Conservation (phyloP, 371 early-diverging fungal genomes). For the Capillidium rhysosporum region DNA sequence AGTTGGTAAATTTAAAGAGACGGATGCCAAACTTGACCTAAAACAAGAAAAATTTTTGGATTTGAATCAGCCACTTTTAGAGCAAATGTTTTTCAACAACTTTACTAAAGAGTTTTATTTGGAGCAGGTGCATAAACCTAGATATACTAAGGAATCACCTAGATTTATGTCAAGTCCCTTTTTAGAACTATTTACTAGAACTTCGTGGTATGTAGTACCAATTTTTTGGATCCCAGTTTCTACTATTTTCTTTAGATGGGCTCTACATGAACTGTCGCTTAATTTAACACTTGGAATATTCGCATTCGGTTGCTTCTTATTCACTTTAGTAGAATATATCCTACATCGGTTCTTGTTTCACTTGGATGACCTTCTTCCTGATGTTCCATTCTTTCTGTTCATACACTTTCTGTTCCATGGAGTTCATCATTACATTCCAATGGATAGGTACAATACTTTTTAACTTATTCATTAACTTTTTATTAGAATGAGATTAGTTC, state of each 20-base stretch:
- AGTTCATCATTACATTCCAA: conserved; percentile 88
- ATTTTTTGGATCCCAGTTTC: conserved; percentile 53
- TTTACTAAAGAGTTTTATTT: conserved; percentile 67
- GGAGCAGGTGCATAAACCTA: conserved; percentile 78
- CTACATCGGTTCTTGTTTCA: conserved; percentile 90
- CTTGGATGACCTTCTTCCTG: conserved; percentile 67
- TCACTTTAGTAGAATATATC: conserved; percentile 66
- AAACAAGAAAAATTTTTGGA: conserved; percentile 61
- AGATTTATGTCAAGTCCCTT: conserved; percentile 50
- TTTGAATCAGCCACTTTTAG: conserved; percentile 52
- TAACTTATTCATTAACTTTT: too few relatives aligned
- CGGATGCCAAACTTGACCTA: conserved; percentile 21
- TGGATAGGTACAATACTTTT: conserved; percentile 35
- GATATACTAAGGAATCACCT: conserved; percentile 55
- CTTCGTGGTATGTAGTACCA: conserved; percentile 85
- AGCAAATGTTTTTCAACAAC: conserved; percentile 48
- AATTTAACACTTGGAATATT: conserved; percentile 12
- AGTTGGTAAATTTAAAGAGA: conserved; percentile 2
- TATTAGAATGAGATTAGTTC: conserved; percentile 64
- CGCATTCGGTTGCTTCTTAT: conserved; percentile 44
- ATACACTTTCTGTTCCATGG: conserved; percentile 87
- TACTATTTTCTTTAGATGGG: conserved; percentile 6
- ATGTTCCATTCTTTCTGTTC: conserved; percentile 45
- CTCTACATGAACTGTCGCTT: background rate
- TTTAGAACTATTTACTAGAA: conserved; percentile 63